Percentiles rank a stretch among this genome's conserved stretches.
phyloP scores from a whole-genome alignment of 441 rosid genomes.

The Isatis lusitanica region DNA sequence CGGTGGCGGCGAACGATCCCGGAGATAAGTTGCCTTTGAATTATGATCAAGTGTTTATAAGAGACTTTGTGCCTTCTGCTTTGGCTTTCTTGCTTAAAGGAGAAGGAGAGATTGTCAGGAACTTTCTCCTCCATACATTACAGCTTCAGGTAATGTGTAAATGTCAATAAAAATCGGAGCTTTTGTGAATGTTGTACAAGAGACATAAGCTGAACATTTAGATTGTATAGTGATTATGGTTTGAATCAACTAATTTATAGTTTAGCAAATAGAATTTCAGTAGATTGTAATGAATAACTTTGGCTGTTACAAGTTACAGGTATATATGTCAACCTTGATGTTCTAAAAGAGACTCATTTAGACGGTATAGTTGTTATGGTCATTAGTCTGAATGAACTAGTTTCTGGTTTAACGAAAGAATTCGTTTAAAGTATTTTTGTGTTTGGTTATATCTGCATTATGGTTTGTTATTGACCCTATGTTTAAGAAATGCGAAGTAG shows the following conservation, averaged over 20 bases:
- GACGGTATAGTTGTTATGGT: neutral
- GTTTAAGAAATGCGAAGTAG: no score
- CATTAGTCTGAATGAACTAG: neutral
- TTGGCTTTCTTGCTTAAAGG: conserved; percentile 93
- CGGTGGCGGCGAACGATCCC: conserved; percentile 90
- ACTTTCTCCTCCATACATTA: conserved; percentile 90
- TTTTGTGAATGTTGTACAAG: neutral
- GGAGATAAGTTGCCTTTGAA: conserved; percentile 69
- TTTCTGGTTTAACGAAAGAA: neutral
- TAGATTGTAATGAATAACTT: no score
- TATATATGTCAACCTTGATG: no score
- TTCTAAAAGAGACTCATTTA: neutral
- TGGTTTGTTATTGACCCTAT: no score
- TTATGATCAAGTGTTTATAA: conserved; percentile 91
- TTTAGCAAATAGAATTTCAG: no score
- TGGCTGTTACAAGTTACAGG: no score
- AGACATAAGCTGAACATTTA: no score
- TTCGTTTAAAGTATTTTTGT: neutral
- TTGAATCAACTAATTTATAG: no score
- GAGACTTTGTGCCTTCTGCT: conserved; percentile 92
- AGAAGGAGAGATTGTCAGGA: conserved; percentile 87
- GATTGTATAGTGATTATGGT: no score
- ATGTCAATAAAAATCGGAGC: neutral
- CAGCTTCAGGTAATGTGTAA: conserved; percentile 72
- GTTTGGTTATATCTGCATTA: neutral